Conservation (phyloP, 768 basidiomycete species). For the Coprinopsis strossmayeri region DNA sequence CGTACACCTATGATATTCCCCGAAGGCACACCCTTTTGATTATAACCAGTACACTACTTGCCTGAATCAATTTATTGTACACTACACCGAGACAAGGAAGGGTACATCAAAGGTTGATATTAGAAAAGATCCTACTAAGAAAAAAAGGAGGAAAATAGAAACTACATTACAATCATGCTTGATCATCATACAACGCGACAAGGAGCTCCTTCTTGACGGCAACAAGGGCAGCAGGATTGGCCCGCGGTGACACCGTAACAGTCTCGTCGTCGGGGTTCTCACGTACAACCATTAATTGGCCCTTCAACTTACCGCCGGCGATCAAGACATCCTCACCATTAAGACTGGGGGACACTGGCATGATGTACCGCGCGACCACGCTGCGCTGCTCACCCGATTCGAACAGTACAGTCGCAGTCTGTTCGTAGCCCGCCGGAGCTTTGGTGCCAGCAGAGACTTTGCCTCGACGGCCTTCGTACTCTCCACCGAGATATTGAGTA, state of each 20-base stretch:
- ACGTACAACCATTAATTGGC: constrained; percentile 38
- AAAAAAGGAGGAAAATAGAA: background rate
- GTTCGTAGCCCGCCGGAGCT: constrained; percentile 26
- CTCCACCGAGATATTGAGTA: constrained; percentile 28
- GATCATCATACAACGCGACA: constrained; percentile 26
- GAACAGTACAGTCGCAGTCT: constrained; percentile 28
- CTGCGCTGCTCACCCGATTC: constrained; percentile 21
- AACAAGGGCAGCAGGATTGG: constrained; percentile 26
- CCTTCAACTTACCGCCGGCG: constrained; percentile 36
- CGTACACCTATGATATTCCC: constrained; percentile 70
- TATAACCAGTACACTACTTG: no score
- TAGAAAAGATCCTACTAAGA: background rate
- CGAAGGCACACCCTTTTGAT: constrained; percentile 38
- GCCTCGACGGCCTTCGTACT: constrained; percentile 25
- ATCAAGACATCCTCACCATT: constrained; percentile 44
- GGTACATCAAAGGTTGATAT: background rate
- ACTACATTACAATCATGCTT: background rate
- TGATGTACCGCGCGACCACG: constrained; percentile 23
- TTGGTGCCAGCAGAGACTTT: constrained; percentile 26
- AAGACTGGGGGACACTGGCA: constrained; percentile 21
- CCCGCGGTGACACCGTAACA: constrained; percentile 32
- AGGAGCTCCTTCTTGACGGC: constrained; percentile 28
- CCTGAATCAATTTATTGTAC: no score
- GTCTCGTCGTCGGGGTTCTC: constrained; percentile 26
- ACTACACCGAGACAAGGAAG: background rate